Evolutionary conservation across 306 rosid species (phyloP).

Genomic region (Cajanus cajan): DNA sequence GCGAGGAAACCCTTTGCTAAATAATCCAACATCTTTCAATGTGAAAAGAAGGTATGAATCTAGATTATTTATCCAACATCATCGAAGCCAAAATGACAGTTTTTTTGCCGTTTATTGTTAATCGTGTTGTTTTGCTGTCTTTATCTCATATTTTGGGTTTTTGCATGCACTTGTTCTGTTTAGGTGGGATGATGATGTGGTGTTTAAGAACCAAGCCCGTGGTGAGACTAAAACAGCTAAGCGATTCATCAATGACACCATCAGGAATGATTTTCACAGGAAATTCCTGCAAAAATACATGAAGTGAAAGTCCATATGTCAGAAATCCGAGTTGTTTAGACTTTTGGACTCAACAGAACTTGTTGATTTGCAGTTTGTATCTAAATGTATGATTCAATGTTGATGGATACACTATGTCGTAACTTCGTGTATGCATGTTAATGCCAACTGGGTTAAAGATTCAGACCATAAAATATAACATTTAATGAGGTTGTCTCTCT

Average conservation of each 20-base stretch:
- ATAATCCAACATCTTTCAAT: slow-evolving; percentile 64
- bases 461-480: not conserved
- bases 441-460: slow-evolving; percentile 3
- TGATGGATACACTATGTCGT: not conserved
- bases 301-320: slow-evolving; percentile 51
- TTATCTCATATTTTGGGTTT: not conserved
- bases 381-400: slow-evolving; percentile 17
- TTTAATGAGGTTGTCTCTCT: not conserved
- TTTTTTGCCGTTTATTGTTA: not conserved
- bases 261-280: slow-evolving; percentile 90
- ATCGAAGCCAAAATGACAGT: not conserved
- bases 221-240: slow-evolving; percentile 85
- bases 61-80: not conserved
- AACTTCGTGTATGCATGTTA: slow-evolving; percentile 9
- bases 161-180: not conserved
- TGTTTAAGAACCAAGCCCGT: slow-evolving; percentile 90
- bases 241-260: slow-evolving; percentile 93
- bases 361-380: not conserved
- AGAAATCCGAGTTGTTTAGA: not conserved
- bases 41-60: slow-evolving; percentile 75
- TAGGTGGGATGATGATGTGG: slow-evolving; percentile 95
- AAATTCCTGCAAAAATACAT: slow-evolving; percentile 89
- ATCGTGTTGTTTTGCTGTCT: not conserved
- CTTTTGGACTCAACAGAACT: not conserved
- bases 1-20: slow-evolving; percentile 80